phyloP scores from a whole-genome alignment of 176 grass and related monocot species.

The Urochloa ruziziensis region DNA sequence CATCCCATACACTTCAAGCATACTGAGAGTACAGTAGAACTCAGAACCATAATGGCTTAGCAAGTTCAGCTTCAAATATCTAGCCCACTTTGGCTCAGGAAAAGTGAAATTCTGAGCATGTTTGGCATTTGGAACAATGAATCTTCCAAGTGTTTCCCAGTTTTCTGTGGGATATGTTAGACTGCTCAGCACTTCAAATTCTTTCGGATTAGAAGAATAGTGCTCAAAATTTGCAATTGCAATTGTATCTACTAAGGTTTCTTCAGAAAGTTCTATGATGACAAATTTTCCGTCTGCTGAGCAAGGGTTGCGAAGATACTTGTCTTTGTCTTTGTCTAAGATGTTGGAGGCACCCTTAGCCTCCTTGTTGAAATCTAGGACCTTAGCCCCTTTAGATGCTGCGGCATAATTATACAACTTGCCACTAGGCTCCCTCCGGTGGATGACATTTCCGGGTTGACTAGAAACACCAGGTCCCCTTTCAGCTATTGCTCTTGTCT shows the following conservation, averaged over 20 bases:
- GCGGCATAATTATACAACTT: conserved; percentile 95
- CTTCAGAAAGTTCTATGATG: conserved; percentile 92
- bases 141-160: conserved; percentile 81
- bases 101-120: conserved; percentile 68
- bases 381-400: conserved; percentile 76
- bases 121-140: conserved; percentile 75
- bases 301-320: conserved; percentile 95
- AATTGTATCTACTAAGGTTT: conserved; percentile 86
- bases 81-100: conserved; percentile 79
- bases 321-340: conserved; percentile 95
- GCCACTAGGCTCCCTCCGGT: conserved; percentile 80
- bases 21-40: conserved; percentile 91
- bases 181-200: conserved; percentile 82
- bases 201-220: conserved; percentile 84
- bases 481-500: conserved; percentile 64
- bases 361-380: conserved; percentile 90
- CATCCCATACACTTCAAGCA: conserved; percentile 91
- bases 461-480: conserved; percentile 52
- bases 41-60: conserved; percentile 91
- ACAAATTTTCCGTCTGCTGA: conserved; percentile 89
- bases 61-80: conserved; percentile 87
- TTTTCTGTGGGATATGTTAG: conserved; percentile 77
- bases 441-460: conserved; percentile 63
- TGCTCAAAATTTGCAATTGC: conserved; percentile 97
- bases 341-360: conserved; percentile 94